Evolutionary conservation across 2,329 filamentous ascomycete species (phyloP).

Genomic region (Diaporthe citrichinensis): DNA sequence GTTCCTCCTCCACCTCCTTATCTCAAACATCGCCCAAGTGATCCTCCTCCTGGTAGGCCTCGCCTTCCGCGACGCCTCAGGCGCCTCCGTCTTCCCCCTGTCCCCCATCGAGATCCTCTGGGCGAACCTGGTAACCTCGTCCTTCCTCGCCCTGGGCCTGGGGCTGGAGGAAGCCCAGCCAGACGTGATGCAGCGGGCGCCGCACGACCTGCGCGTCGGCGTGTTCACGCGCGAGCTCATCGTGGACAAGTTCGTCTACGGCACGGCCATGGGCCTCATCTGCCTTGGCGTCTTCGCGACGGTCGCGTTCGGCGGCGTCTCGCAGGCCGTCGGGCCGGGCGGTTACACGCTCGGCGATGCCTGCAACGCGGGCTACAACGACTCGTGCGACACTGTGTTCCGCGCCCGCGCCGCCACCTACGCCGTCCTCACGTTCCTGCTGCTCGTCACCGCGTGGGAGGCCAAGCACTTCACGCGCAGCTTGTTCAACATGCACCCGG

Average conservation of each 20-base stretch:
- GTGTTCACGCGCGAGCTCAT: slow-evolving; percentile 77
- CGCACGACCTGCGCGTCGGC: slow-evolving; percentile 71
- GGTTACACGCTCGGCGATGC: slow-evolving; percentile 63
- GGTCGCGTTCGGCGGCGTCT: slow-evolving; percentile 64
- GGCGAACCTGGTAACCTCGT: slow-evolving; percentile 82
- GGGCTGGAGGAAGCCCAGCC: slow-evolving; percentile 78
- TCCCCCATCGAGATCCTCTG: slow-evolving; percentile 82
- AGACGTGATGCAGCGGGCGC: slow-evolving; percentile 77
- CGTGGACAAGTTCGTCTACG: slow-evolving; percentile 77
- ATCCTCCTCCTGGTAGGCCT: slow-evolving; percentile 78
- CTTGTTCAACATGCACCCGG: slow-evolving; percentile 76
- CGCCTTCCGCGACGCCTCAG: slow-evolving; percentile 73
- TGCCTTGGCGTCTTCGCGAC: slow-evolving; percentile 73
- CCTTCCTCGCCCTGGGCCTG: slow-evolving; percentile 78
- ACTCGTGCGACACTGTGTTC: slow-evolving; percentile 70
- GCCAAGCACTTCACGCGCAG: slow-evolving; percentile 79
- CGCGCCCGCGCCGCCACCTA: slow-evolving; percentile 78
- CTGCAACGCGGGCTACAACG: slow-evolving; percentile 70
- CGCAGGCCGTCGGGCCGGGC: no score
- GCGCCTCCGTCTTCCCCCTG: slow-evolving; percentile 77
- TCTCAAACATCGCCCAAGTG: slow-evolving; percentile 80
- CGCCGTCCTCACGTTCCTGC: slow-evolving; percentile 76
- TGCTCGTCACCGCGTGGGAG: slow-evolving; percentile 80
- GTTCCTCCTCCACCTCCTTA: slow-evolving; percentile 76
- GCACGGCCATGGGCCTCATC: slow-evolving; percentile 73